Evolutionary conservation across 108 stramenopile species (phyloP), one percentile per base, ranked within the genome.

Genomic region (Fragilariopsis cylindrus): DNA sequence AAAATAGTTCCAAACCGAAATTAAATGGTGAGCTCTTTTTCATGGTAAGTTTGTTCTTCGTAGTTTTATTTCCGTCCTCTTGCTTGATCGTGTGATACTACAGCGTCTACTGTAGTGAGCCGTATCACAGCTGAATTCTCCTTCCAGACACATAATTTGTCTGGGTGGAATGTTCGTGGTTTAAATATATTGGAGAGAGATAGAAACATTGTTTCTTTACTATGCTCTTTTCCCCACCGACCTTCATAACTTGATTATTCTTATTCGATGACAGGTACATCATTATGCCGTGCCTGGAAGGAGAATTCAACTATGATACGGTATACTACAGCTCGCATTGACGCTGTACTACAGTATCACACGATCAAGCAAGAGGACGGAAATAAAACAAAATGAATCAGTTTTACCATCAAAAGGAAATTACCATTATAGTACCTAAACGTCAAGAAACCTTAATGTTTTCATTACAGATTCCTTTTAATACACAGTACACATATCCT

Each of bases 331-430:
- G 30, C 30, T 30, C 30, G 2, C 30, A 30, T 30, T 30, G 1
- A 15, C 1, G 52, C 15, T 53, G 1, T 53, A n/a, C 1, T 53
- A 15, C 52, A 53, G 12, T 12, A 53, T 15, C 15, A 53, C 52
- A 53, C 12, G 52, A 53, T n/a, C 15, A 53, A 12, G n/a, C 12
- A 53, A 12, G n/a, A 53, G 52, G 15, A 53, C 52, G 52, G 52
- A 12, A 53, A 53, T 12, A 53, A 53, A n/a, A 53, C 52, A 53
- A 53, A 53, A 53, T 53, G 52, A 53, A 53, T 53, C 30, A 30
- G 30, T 30, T 30, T 30, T 30, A 1, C 30, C 30, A 30, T 30
- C 30, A 30, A 30, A 30, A 30, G 30, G 30, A 30, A 30, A 30
- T 1, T 30, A 30, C 30, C 2, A 30, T 30, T 30, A 30, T 30